Evolutionary conservation across 306 rosid species (phyloP), one percentile per base, ranked within the genome.

Genomic region (Vigna reflexopilosa): DNA sequence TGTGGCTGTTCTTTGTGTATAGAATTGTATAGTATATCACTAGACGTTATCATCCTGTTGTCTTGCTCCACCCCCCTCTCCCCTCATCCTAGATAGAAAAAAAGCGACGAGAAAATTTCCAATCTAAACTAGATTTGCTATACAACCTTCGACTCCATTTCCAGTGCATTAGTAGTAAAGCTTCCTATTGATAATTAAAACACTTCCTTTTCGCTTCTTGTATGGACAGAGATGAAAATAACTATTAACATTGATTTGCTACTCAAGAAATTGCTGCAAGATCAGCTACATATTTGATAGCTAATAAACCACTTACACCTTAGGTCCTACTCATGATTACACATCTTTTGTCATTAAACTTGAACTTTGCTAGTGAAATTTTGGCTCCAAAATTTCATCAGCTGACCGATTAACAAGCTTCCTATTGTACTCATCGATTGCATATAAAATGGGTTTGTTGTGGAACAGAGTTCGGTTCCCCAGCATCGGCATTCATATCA

Each of bases 361-460:
- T 54, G 63, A 68, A 49, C 8, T 49, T 30, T 36, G 44, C 30
- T 34, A 12, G 65, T n/a, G 49, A 42, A 6, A 52, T 40, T 26
- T 54, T 20, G 4, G 14, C 47, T 7, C 58, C 47, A 26, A 26
- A 19, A 85, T 96, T 50, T 80, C 93, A 63, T 80, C 93, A 69
- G 81, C 71, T 36, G 85, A 78, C 48, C 86, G 85, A 15, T 66
- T 86, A 26, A 26, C 28, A 26, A 26, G 28, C 28, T 26, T 26
- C 28, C 28, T 26, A 2, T 26, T 26, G 3, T 26, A 26, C 4
- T 82, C 93, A 19, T 79, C 77, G 0, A 79, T 28, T 2, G 85
- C 77, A 61, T 58, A 82, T 45, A 78, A 26, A 74, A 38, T 89
- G 88, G 4, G 90, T 83, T 75, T 85, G 90, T 79, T 80, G 89